Base-by-base conservation (phyloP, 805 yeast genomes). In the Starmerella sirachaensis region DNA sequence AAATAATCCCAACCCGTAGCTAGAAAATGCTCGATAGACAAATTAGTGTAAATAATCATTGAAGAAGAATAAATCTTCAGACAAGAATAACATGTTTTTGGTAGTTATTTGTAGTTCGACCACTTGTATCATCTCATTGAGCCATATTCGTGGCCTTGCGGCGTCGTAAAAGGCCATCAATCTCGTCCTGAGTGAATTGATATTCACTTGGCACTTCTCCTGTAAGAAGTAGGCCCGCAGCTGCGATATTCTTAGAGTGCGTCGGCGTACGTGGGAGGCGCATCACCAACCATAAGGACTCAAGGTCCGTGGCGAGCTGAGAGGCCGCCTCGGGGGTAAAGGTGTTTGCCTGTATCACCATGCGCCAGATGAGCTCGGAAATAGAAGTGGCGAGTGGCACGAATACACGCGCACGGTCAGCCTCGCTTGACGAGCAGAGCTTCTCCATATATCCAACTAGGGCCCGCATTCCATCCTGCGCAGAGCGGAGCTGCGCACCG, bases 361-460 rank as follows among this genome's bases (percentile, higher is more conserved):
- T 58, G 20, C 52, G 57, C 51, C 61, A 63, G 33, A 68, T 52
- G 36, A 64, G 62, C 14, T 45, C 44, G 2, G 62, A 54, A n/a
- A 67, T 37, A 3, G 53, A 50, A 5, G 37, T 31, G 1, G 63
- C 50, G 7, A 65, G 40, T 9, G 39, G 31, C 4, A 49, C 35
- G 26, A 53, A 47, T 25, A 62, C 41, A 5, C 47, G 42, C 18
- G 53, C 44, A 36, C 47, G 55, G 32, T 62, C 65, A 5, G 54
- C 43, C 1, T 39, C 32, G 5, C 64, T 57, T 11, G 60, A 14
- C 9, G 42, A 30, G 16, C 42, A 46, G 13, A 63, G 56, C 16
- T 42, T 46, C 13, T 50, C 30, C 30, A 66, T 42, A 35, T 52
- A 61, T 1, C 33, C 28, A 5, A 66, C 40, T 22, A 37, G 29